phyloP scores from a whole-genome alignment of 2,329 filamentous ascomycete species.

The Chaetomium globosum region DNA sequence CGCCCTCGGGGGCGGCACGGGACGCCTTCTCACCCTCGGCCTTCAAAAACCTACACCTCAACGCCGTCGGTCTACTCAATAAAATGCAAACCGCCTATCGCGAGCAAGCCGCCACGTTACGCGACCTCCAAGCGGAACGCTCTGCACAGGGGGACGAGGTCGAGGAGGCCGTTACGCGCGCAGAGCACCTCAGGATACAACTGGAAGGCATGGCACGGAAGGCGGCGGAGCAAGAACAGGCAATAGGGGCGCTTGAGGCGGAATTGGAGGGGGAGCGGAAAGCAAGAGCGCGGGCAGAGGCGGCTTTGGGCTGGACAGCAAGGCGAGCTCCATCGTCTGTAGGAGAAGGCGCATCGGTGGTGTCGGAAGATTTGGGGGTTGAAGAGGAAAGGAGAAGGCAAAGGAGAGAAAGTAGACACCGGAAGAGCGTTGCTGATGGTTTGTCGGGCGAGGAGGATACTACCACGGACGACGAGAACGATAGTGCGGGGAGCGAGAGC shows the following conservation, averaged over 20 bases:
- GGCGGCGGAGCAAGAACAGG: slow-evolving; percentile 56
- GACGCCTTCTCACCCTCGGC: slow-evolving; percentile 61
- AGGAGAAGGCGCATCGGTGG: slow-evolving; percentile 46
- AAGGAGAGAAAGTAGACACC: slow-evolving; percentile 33
- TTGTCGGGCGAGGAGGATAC: slow-evolving; percentile 54
- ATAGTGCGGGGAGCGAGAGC: slow-evolving; percentile 53
- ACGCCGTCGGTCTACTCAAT: slow-evolving; percentile 57
- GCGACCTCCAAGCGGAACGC: slow-evolving; percentile 42
- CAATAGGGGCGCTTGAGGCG: slow-evolving; percentile 49
- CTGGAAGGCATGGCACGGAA: slow-evolving; percentile 61
- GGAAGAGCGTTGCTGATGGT: slow-evolving; percentile 44
- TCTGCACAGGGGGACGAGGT: slow-evolving; percentile 53
- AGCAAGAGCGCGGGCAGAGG: slow-evolving; percentile 47
- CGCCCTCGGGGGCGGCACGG: slow-evolving; percentile 38
- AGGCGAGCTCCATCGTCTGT: slow-evolving; percentile 11
- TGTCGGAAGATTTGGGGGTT: slow-evolving; percentile 58
- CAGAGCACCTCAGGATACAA: slow-evolving; percentile 59
- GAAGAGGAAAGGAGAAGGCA: slow-evolving; percentile 51
- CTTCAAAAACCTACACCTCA: slow-evolving; percentile 63
- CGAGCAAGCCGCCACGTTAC: slow-evolving; percentile 52
- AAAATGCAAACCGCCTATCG: slow-evolving; percentile 64
- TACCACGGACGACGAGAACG: slow-evolving; percentile 47
- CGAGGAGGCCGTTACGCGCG: slow-evolving; percentile 57
- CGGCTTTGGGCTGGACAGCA: slow-evolving; percentile 24
- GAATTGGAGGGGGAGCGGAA: slow-evolving; percentile 56